Base-by-base conservation (phyloP, 1,139 yeast species). In the Pneumocystis sp. region DNA sequence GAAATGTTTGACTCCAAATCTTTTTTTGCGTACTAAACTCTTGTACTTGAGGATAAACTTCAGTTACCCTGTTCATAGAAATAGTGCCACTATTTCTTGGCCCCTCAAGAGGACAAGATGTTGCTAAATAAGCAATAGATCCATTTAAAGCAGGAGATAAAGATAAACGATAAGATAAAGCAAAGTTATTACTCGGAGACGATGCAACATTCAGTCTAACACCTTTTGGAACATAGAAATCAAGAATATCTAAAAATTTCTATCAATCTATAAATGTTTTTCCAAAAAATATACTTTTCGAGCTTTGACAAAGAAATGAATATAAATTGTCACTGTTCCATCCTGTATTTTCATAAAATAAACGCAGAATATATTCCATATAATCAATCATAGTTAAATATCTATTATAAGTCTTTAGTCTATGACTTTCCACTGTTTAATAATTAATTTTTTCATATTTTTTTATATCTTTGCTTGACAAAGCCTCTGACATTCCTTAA, bases 241-340 rank as follows among this genome's bases (percentile, higher is more conserved):
- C 89, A 19, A 93, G 80, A 61, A 93, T 74, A 35, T 44, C 57
- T 42, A 3, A 4, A 12, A 40, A 50, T 25, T 5, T 1, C 21
- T 6, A 3, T 39, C 8, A 15, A 12, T 59, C 10, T 4, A 29
- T 21, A 12, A 1, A 21, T 31, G 12, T 12, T 12, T 39, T 12
- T 3, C 3, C 3, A 3, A 29, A n/a, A 31, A 25, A 63, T 69
- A 56, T 71, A 69, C 83, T 85, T 67, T 81, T 82, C 0, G 95
- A 83, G 0, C 91, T 84, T 34, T 86, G 85, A 0, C 86, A 82
- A 57, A 89, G 81, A 70, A 85, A 83, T 66, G 89, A 86, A 73
- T 86, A 89, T 62, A 86, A 81, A 74, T 87, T 86, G 70, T 87
- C 89, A 67, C 83, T 83, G 71, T 85, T 83, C 96, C 96, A 90